A percentile compares a stretch with the other conserved stretches of the same genome.
Conservation (phyloP, 1,139 yeast species). For the Saccharomyces hybrid region DNA sequence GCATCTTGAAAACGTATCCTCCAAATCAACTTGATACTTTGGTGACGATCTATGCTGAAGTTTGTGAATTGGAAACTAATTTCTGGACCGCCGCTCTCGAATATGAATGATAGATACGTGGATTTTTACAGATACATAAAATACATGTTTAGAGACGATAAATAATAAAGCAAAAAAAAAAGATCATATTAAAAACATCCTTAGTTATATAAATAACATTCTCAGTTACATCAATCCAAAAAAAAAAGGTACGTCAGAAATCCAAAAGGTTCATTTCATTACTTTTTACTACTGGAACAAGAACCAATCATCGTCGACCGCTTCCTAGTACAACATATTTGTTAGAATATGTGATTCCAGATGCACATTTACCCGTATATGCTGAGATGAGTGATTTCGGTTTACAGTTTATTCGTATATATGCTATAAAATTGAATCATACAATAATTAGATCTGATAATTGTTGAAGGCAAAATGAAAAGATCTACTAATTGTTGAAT, state of each 20-base stretch:
- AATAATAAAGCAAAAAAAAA: neutral
- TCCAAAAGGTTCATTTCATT: neutral
- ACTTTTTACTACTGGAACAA: neutral
- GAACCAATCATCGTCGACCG: neutral
- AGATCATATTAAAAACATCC: neutral
- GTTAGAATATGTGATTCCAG: neutral
- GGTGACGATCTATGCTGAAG: slow-evolving; percentile 51
- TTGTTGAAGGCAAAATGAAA: neutral
- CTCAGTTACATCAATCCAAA: neutral
- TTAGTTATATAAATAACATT: neutral
- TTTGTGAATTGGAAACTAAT: slow-evolving; percentile 49
- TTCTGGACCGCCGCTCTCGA: slow-evolving; percentile 52
- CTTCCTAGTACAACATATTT: neutral
- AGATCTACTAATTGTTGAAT: neutral
- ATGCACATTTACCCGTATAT: neutral
- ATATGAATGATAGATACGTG: slow-evolving; percentile 4
- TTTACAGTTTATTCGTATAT: neutral
- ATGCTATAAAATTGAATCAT: neutral
- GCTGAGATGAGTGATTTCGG: neutral
- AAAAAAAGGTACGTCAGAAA: neutral
- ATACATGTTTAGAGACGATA: neutral
- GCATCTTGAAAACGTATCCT: slow-evolving; percentile 33
- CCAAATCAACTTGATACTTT: slow-evolving; percentile 41
- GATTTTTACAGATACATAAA: too few species aligned
- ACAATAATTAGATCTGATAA: neutral